Conservation (phyloP, 441 rosid species). For the Erodium chrysanthum region DNA sequence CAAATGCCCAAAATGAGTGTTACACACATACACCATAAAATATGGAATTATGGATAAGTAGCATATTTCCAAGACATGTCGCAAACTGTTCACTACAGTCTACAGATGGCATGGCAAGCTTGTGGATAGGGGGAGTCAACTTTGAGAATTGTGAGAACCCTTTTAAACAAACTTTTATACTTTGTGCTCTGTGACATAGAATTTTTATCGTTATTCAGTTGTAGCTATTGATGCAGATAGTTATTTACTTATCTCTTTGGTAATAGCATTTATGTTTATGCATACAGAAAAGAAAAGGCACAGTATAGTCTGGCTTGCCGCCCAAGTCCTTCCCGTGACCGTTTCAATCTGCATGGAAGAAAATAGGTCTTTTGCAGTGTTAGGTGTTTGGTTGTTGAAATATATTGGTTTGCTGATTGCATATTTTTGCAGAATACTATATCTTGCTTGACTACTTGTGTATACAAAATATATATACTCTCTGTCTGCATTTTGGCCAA, state of each 20-base stretch:
- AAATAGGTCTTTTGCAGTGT: background rate
- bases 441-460: background rate
- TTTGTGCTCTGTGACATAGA: background rate
- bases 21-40: background rate
- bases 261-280: background rate
- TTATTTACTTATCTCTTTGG: background rate
- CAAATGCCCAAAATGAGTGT: background rate
- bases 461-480: background rate
- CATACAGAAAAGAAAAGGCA: background rate
- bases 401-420: background rate
- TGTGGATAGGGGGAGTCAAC: background rate
- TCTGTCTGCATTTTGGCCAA: background rate
- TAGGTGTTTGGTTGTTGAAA: conserved; percentile 1
- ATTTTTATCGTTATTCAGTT: background rate
- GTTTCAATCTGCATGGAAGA: background rate
- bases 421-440: background rate
- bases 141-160: conserved; percentile 1
- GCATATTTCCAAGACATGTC: background rate
- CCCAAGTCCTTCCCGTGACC: conserved; percentile 1
- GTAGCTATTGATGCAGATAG: background rate
- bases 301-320: background rate
- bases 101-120: background rate
- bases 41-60: background rate
- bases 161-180: background rate
- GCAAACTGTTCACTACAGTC: background rate